Percentiles rank a stretch among this genome's conserved stretches.
Conservation (phyloP, 768 basidiomycete species). For the Hypholoma fasciculare region DNA sequence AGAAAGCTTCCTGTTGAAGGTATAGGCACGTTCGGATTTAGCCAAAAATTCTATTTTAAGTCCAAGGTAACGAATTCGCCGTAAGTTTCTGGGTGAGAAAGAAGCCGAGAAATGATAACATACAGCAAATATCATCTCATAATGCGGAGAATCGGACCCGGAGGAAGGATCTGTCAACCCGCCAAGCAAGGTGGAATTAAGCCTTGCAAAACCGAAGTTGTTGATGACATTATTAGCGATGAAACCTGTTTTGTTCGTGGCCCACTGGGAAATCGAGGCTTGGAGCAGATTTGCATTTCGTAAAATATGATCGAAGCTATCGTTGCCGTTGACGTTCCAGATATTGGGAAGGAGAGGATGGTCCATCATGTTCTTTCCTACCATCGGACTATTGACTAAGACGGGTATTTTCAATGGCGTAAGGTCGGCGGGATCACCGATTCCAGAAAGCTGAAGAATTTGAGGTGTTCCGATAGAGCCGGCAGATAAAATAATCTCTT, state of each 20-base stretch:
- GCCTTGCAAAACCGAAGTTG: slow-evolving; percentile 28
- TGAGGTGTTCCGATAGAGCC: slow-evolving; percentile 34
- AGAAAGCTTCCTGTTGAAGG: slow-evolving; percentile 30
- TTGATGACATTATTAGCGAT: slow-evolving; percentile 27
- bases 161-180: slow-evolving; percentile 26
- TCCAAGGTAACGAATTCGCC: too few relatives aligned
- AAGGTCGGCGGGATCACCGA: slow-evolving; percentile 39
- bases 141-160: slow-evolving; percentile 29
- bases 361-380: slow-evolving; percentile 51
- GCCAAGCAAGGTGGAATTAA: slow-evolving; percentile 25
- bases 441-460: slow-evolving; percentile 42
- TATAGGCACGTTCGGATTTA: slow-evolving; percentile 6
- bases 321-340: slow-evolving; percentile 22
- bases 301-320: slow-evolving; percentile 24
- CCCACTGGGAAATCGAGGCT: slow-evolving; percentile 25
- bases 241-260: slow-evolving; percentile 21
- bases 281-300: slow-evolving; percentile 14
- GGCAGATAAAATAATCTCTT: slow-evolving; percentile 37
- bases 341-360: slow-evolving; percentile 27
- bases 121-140: slow-evolving; percentile 29
- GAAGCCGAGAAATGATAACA: neutral
- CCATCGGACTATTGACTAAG: slow-evolving; percentile 36
- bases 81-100: too few relatives aligned
- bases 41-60: slow-evolving; percentile 10
- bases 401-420: slow-evolving; percentile 32